These are phyloP conservation scores for Backusella westeae DNA, from an alignment of 192 early-diverging fungal genomes.

Conservation along the genomic window DNA sequence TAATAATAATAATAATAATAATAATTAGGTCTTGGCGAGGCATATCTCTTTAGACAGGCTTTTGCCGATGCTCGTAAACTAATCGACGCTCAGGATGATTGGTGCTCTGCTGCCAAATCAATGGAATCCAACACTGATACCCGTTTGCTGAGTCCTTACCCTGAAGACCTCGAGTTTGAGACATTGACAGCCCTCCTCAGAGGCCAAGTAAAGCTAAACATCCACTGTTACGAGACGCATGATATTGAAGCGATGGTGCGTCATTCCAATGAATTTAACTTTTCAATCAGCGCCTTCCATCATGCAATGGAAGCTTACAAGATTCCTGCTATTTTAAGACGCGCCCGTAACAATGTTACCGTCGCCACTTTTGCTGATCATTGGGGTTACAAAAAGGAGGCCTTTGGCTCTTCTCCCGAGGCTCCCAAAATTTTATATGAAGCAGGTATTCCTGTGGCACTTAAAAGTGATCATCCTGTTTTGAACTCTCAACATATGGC, in stretches of 20 bases:
- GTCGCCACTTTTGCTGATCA: slow-evolving; percentile 68
- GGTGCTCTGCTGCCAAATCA: slow-evolving; percentile 46
- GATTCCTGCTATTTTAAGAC: slow-evolving; percentile 60
- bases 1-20: background rate
- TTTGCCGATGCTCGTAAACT: slow-evolving; percentile 52
- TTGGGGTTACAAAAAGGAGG: slow-evolving; percentile 76
- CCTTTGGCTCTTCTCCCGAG: slow-evolving; percentile 62
- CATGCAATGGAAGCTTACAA: slow-evolving; percentile 78
- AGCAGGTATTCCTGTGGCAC: slow-evolving; percentile 69
- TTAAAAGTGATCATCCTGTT: slow-evolving; percentile 81
- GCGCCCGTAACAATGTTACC: slow-evolving; percentile 59
- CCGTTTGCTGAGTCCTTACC: slow-evolving; percentile 48
- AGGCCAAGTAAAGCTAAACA: slow-evolving; percentile 66
- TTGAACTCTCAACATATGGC: slow-evolving; percentile 71
- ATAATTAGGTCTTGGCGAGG: slow-evolving; percentile 52
- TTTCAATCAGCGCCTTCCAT: slow-evolving; percentile 72
- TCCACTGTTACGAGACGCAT: slow-evolving; percentile 69
- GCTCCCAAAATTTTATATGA: slow-evolving; percentile 59
- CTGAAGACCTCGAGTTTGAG: slow-evolving; percentile 60
- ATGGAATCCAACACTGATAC: slow-evolving; percentile 4
- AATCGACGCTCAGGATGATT: slow-evolving; percentile 55
- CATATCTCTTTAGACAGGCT: slow-evolving; percentile 60
- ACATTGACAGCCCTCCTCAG: slow-evolving; percentile 62
- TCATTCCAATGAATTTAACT: slow-evolving; percentile 69
- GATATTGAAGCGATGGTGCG: slow-evolving; percentile 76